A percentile compares a stretch with the other conserved stretches of the same genome.
Evolutionary conservation across 108 stramenopile species (phyloP).

Genomic region (Discostella pseudostelligera): DNA sequence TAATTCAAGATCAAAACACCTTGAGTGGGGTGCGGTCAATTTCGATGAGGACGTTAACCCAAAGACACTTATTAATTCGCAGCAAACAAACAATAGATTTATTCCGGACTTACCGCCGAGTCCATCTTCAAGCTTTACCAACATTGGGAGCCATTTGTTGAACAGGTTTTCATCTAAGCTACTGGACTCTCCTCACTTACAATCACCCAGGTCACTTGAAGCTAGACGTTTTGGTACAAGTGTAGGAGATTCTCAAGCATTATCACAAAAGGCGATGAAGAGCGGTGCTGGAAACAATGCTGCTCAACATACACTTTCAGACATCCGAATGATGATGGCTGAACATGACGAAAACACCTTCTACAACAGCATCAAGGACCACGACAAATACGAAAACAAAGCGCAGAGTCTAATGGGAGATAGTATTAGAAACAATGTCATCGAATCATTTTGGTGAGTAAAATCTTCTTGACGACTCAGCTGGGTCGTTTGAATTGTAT

Average conservation of each 20-base stretch:
- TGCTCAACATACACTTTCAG: conserved; percentile 3
- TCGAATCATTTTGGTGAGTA: conserved; percentile 25
- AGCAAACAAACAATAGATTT: conserved; percentile 2
- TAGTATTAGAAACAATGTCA: conserved; percentile 9
- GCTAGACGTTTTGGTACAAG: conserved; percentile 8
- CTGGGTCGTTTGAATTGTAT: not conserved
- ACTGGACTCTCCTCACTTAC: conserved; percentile 17
- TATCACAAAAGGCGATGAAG: conserved; percentile 2
- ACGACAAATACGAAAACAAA: not conserved
- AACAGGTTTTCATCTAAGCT: conserved; percentile 8
- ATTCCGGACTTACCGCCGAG: conserved; percentile 21
- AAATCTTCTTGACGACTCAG: too few species aligned
- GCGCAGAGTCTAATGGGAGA: conserved; percentile 11
- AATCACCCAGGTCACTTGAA: conserved; percentile 40
- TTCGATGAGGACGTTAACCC: conserved; percentile 29
- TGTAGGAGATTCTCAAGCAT: not conserved
- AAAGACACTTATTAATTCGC: conserved; percentile 15
- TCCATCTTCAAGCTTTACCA: conserved; percentile 27
- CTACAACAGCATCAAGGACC: conserved; percentile 6
- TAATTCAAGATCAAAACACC: conserved; percentile 20
- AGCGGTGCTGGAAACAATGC: not conserved
- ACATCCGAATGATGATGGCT: conserved; percentile 25
- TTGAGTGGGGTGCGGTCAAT: conserved; percentile 46
- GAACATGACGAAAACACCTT: conserved; percentile 34
- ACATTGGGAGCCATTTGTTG: conserved; percentile 19